Base-by-base conservation (phyloP, 768 basidiomycete species). In the Amyloporia xantha region DNA sequence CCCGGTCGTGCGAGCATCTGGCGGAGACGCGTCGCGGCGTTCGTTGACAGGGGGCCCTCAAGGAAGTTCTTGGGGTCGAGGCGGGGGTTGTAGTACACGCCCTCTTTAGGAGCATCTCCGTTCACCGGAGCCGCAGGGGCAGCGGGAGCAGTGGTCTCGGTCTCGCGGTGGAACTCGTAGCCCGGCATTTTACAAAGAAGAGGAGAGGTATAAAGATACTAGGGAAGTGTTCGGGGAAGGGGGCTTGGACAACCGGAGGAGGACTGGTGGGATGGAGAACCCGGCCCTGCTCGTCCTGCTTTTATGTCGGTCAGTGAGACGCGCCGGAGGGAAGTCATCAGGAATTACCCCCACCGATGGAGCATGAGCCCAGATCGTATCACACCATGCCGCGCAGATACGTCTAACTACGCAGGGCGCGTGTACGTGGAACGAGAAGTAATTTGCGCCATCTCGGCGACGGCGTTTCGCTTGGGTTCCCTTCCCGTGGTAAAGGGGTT, bases 21-120 rank as follows among this genome's bases (percentile, higher is more conserved):
- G 36, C 85, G 79, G 38, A 89, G 75, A 33, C 86, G 77, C 0
- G 85, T 89, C 5, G 84, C 74, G 15, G 86, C 76, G 58, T 86
- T 81, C 50, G 66, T 59, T 1, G 86, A 87, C 5, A 88, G 67
- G 2, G 84, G 82, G 1, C 84, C 85, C 5, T 85, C 75, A 39
- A 82, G 61, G 63, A 73, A 87, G 62, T 85, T 83, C 59, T 74
- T 73, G 21, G 84, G 80, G 62, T 85, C 81, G 13, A 87, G 66
- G 25, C 84, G 82, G 41, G 84, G 47, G 59, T 86, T 88, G 62
- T 80, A 77, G 64, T 86, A 87, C 2, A 65, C 66, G 10, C 48
- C 61, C 3, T 52, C 45, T 39, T 41, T 11, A 44, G 26, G 41
- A 50, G 59, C 44, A 27, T 39, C 46, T 15, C 33, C 9, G 38